Evolutionary conservation across 129 eudicot species (phyloP).

Genomic region (Flaveria sonorensis): DNA sequence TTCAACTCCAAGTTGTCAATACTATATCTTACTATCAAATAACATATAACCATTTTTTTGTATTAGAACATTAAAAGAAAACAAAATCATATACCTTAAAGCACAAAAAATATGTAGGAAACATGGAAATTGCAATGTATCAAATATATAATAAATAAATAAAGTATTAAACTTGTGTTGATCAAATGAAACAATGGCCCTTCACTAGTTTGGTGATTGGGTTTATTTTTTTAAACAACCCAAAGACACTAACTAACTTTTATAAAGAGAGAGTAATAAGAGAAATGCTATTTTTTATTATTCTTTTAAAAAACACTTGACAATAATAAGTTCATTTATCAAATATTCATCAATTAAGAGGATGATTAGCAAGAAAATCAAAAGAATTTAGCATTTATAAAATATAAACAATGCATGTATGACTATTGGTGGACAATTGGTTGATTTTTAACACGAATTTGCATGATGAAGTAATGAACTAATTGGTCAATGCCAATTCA

Average conservation of each 20-base stretch:
- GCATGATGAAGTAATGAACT: constrained; percentile 39
- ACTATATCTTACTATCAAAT: too few relatives aligned
- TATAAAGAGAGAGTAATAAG: not conserved
- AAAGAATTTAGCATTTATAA: not conserved
- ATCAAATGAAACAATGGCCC: not conserved
- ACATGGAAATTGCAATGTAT: too few relatives aligned
- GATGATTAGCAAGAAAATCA: not conserved
- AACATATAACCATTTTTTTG: too few relatives aligned
- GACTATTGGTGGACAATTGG: not conserved
- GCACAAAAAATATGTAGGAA: too few relatives aligned
- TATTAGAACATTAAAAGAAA: too few relatives aligned
- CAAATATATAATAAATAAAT: too few relatives aligned
- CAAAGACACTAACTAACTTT: too few relatives aligned
- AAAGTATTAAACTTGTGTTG: too few relatives aligned
- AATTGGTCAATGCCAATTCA: constrained; percentile 42
- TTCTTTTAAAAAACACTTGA: not conserved
- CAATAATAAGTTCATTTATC: not conserved
- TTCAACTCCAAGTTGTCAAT: too few relatives aligned
- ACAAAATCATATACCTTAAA: too few relatives aligned
- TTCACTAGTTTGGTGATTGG: not conserved
- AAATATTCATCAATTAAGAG: not conserved
- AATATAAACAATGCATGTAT: not conserved
- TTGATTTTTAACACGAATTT: not conserved
- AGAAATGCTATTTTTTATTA: not conserved
- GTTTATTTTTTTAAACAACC: not conserved